phyloP scores from a whole-genome alignment of 2,329 filamentous ascomycete species.

The Curvularia verruculosa region DNA sequence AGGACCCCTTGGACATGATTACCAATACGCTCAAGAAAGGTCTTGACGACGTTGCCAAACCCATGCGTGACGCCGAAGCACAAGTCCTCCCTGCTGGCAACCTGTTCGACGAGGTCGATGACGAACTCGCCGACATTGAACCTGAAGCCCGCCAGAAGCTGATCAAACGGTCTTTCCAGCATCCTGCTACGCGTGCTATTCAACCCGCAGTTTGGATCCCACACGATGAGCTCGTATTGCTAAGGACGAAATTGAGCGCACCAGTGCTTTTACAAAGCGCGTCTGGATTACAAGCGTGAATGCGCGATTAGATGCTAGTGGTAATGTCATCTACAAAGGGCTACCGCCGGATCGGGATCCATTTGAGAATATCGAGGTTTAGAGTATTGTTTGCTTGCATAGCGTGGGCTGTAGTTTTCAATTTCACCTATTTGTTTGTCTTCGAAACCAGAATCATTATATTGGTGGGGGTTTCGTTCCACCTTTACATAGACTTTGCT shows the following conservation, averaged over 20 bases:
- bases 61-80: constrained; percentile 47
- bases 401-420: neutral
- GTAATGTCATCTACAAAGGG: constrained; percentile 79
- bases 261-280: constrained; percentile 71
- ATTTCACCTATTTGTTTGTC: neutral
- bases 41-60: constrained; percentile 38
- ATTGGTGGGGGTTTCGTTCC: neutral
- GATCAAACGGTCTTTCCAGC: constrained; percentile 86
- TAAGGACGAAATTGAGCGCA: constrained; percentile 86
- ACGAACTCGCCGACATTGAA: constrained; percentile 93
- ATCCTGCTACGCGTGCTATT: constrained; percentile 81
- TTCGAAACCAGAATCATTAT: neutral
- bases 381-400: constrained; percentile 2
- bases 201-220: constrained; percentile 94
- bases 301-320: constrained; percentile 82
- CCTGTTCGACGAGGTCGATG: constrained; percentile 84
- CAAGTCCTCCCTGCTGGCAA: constrained; percentile 72
- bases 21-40: constrained; percentile 35
- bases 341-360: constrained; percentile 77
- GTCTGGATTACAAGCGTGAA: constrained; percentile 97
- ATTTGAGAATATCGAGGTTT: constrained; percentile 49
- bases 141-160: constrained; percentile 86
- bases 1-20: constrained; percentile 37
- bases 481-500: neutral
- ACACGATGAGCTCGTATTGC: constrained; percentile 84